Evolutionary conservation across 805 yeast genomes (phyloP).

Genomic region (Yamadazyma akitaensis): DNA sequence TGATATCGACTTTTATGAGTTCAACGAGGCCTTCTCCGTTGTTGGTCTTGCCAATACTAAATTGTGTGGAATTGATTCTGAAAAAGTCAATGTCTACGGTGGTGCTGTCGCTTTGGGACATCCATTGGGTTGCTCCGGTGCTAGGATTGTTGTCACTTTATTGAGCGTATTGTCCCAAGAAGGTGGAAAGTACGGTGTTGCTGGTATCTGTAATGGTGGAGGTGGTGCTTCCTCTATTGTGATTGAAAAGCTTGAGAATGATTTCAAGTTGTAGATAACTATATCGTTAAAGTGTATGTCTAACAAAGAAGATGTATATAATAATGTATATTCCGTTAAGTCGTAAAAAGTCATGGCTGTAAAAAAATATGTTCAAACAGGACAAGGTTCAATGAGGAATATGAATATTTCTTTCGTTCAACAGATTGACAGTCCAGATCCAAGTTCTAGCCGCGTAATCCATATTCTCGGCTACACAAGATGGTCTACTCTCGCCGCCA

Average conservation of each 20-base stretch:
- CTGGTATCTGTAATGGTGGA: conserved; percentile 98
- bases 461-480: conserved; percentile 51
- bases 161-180: conserved; percentile 79
- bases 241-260: conserved; percentile 58
- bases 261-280: conserved; percentile 31
- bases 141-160: conserved; percentile 85
- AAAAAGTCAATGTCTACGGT: conserved; percentile 83
- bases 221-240: conserved; percentile 97
- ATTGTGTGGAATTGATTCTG: conserved; percentile 56
- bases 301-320: not conserved
- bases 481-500: conserved; percentile 52
- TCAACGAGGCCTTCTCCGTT: conserved; percentile 96
- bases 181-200: conserved; percentile 77
- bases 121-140: conserved; percentile 96
- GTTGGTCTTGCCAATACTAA: conserved; percentile 90
- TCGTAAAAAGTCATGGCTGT: not conserved
- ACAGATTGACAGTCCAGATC: conserved; percentile 54
- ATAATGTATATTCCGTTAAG: not conserved
- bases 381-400: conserved; percentile 17
- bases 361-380: not conserved
- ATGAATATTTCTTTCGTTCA: conserved; percentile 18
- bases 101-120: conserved; percentile 97
- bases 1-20: conserved; percentile 86
- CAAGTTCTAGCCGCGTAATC: conserved; percentile 67
- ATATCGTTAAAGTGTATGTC: not conserved